Evolutionary conservation across 108 stramenopile genomes (phyloP).

Genomic region (Cyclotella choctawhatcheeana): DNA sequence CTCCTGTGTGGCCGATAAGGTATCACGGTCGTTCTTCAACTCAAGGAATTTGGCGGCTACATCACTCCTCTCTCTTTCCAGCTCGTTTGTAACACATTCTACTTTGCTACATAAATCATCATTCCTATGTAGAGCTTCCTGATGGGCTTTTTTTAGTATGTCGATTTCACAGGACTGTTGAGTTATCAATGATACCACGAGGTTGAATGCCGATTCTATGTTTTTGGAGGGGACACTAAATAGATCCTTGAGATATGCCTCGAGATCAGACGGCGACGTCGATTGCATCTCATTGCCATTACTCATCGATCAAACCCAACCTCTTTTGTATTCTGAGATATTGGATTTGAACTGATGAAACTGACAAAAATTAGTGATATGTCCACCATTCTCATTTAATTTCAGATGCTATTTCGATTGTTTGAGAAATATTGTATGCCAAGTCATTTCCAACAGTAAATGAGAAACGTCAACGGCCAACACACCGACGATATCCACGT

Average conservation of each 20-base stretch:
- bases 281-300: constrained; percentile 1
- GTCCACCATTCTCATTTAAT: too few relatives aligned
- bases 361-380: too few relatives aligned
- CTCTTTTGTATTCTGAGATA: too few relatives aligned
- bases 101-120: constrained; percentile 5
- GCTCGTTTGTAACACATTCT: constrained; percentile 7
- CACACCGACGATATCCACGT: constrained; percentile 31
- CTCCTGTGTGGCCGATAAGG: constrained; percentile 7
- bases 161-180: constrained; percentile 27
- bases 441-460: too few relatives aligned
- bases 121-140: constrained; percentile 15
- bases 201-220: constrained; percentile 28
- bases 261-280: not conserved
- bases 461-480: not conserved
- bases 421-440: too few relatives aligned
- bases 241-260: constrained; percentile 17
- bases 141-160: constrained; percentile 16
- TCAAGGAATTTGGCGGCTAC: constrained; percentile 3
- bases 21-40: constrained; percentile 19
- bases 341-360: too few relatives aligned
- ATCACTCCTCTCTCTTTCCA: constrained; percentile 3
- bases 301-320: too few relatives aligned
- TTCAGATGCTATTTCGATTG: too few relatives aligned
- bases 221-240: constrained; percentile 32
- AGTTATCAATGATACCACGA: constrained; percentile 28